Conservation (phyloP, 2,329 filamentous ascomycete genomes). For the Aspergillus sp. region DNA sequence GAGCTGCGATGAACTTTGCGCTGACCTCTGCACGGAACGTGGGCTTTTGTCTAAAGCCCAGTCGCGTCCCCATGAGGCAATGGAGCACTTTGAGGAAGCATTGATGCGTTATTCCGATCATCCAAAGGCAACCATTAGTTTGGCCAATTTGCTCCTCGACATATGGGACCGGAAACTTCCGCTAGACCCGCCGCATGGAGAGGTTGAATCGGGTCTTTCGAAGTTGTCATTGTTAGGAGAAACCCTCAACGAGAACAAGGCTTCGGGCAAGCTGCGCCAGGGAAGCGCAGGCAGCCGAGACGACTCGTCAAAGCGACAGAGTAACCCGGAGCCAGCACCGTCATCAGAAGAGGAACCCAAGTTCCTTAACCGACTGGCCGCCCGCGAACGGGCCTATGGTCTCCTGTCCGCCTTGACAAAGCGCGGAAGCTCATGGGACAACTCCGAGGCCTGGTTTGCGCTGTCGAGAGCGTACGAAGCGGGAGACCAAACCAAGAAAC, state of each 20-base stretch:
- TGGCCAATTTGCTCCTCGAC: conserved; percentile 79
- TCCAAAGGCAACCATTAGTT: conserved; percentile 64
- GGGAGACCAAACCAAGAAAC: conserved; percentile 73
- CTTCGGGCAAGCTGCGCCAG: conserved; percentile 3
- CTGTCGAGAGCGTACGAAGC: conserved; percentile 81
- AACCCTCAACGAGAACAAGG: conserved; percentile 8
- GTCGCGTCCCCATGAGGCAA: conserved; percentile 56
- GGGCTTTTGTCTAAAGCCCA: conserved; percentile 58
- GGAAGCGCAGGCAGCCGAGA: neutral
- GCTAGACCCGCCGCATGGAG: conserved; percentile 22
- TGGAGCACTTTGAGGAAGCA: conserved; percentile 71
- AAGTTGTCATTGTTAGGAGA: conserved; percentile 16
- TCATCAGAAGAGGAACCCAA: conserved; percentile 48
- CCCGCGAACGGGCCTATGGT: conserved; percentile 78
- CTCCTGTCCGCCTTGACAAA: conserved; percentile 76
- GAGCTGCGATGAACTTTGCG: conserved; percentile 75
- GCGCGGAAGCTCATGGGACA: conserved; percentile 79
- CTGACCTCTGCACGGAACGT: conserved; percentile 70
- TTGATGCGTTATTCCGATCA: conserved; percentile 74
- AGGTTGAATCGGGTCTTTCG: conserved; percentile 18
- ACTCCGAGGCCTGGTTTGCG: conserved; percentile 85
- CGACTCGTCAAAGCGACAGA: conserved; percentile 2
- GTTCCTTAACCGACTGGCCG: conserved; percentile 72
- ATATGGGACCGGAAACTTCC: conserved; percentile 55
- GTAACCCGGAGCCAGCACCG: conserved; percentile 4